These are phyloP conservation scores for Aphanomyces astaci DNA, from an alignment of 352 stramenopile genomes.

Conservation along the genomic window DNA sequence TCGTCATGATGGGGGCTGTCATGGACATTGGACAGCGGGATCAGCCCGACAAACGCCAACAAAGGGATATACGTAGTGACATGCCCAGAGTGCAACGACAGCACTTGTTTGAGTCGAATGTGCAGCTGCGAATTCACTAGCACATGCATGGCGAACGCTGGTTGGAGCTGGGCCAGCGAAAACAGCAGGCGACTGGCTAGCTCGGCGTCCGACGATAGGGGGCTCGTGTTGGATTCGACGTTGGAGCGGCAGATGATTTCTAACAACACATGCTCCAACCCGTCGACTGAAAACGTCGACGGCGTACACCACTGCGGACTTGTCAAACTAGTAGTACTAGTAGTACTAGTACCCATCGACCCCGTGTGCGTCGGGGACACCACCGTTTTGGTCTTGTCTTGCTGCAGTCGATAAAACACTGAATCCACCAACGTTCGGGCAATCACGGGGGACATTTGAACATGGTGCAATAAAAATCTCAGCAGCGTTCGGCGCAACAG, in stretches of 20 bases:
- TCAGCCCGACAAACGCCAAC: slow-evolving; percentile 52
- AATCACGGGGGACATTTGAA: not conserved
- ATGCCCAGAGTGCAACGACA: slow-evolving; percentile 40
- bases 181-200: slow-evolving; percentile 47
- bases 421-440: slow-evolving; percentile 36
- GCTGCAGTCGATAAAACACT: slow-evolving; percentile 28
- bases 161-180: slow-evolving; percentile 43
- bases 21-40: slow-evolving; percentile 46
- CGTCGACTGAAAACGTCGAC: slow-evolving; percentile 26
- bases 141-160: slow-evolving; percentile 45
- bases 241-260: slow-evolving; percentile 40
- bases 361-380: not conserved
- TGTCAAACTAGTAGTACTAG: not conserved
- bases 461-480: slow-evolving; percentile 29
- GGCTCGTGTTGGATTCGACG: slow-evolving; percentile 24
- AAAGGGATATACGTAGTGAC: slow-evolving; percentile 49
- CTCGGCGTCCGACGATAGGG: slow-evolving; percentile 33
- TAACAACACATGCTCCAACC: slow-evolving; percentile 40
- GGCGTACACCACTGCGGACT: slow-evolving; percentile 8
- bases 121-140: slow-evolving; percentile 29
- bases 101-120: slow-evolving; percentile 35
- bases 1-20: too few relatives aligned
- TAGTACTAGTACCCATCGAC: too few relatives aligned
- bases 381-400: not conserved
- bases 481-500: slow-evolving; percentile 33